These are phyloP conservation scores for Myxozyma nipponensis DNA, from an alignment of 805 yeast genomes.

Conservation along the genomic window DNA sequence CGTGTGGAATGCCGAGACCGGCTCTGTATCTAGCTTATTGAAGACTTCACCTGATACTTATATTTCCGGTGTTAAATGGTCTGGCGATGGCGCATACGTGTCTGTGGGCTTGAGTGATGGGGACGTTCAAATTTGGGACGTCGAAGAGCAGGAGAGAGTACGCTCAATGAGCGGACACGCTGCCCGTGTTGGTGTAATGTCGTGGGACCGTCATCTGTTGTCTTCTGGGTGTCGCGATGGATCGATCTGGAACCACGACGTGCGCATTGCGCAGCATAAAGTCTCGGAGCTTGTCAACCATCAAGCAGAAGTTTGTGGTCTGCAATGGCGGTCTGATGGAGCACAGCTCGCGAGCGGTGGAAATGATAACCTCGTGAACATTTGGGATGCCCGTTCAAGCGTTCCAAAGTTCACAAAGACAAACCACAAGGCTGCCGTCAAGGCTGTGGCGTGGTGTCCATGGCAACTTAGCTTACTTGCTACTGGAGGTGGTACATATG, in stretches of 20 bases:
- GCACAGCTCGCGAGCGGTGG: conserved; percentile 87
- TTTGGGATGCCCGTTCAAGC: conserved; percentile 80
- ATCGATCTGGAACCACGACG: conserved; percentile 81
- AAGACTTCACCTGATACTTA: conserved; percentile 49
- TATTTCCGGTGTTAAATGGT: conserved; percentile 80
- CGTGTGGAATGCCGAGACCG: conserved; percentile 86
- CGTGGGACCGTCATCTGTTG: conserved; percentile 78
- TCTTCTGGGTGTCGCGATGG: conserved; percentile 90
- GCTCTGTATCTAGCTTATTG: conserved; percentile 65
- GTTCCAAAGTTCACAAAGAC: conserved; percentile 71
- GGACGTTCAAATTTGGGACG: conserved; percentile 87
- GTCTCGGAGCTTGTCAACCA: conserved; percentile 61
- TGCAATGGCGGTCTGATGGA: conserved; percentile 82
- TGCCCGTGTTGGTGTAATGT: conserved; percentile 74
- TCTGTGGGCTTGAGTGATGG: conserved; percentile 85
- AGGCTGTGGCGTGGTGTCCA: conserved; percentile 94
- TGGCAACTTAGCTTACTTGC: conserved; percentile 76
- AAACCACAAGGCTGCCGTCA: conserved; percentile 89
- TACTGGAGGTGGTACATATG: conserved; percentile 96
- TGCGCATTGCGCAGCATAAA: conserved; percentile 74
- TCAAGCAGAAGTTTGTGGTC: conserved; percentile 87
- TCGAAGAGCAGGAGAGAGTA: conserved; percentile 60
- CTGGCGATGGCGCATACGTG: conserved; percentile 81
- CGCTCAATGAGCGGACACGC: conserved; percentile 74
- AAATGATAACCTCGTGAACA: conserved; percentile 85